These are phyloP conservation scores for Amaranthus cruentus DNA, from an alignment of 148 eudicot genomes.

Conservation along the genomic window DNA sequence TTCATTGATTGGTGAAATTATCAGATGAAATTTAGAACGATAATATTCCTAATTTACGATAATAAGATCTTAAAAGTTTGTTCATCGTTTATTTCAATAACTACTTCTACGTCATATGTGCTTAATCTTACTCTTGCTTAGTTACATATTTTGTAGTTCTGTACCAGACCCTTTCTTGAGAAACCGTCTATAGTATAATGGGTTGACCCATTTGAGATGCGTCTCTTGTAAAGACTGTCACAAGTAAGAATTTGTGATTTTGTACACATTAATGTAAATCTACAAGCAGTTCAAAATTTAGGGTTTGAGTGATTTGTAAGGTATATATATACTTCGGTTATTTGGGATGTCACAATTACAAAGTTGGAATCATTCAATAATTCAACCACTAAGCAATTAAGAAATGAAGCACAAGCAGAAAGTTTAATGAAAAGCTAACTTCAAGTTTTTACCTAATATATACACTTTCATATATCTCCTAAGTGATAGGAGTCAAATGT, in stretches of 20 bases:
- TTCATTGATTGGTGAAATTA: neutral
- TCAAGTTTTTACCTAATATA: neutral
- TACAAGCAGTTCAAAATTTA: too few species aligned
- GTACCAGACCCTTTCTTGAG: too few species aligned
- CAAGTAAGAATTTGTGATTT: too few species aligned
- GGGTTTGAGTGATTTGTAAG: too few species aligned
- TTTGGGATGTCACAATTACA: too few species aligned
- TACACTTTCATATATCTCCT: neutral
- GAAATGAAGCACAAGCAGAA: slow-evolving; percentile 4
- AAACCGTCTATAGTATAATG: too few species aligned
- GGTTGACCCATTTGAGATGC: too few species aligned
- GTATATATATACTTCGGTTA: too few species aligned
- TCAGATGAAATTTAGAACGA: slow-evolving; percentile 6
- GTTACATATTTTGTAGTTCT: neutral
- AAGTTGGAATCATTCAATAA: too few species aligned
- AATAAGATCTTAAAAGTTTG: slow-evolving; percentile 10
- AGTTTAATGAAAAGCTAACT: neutral
- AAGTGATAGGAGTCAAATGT: neutral
- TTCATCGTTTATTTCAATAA: neutral
- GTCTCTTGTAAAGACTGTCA: too few species aligned
- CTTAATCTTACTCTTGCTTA: neutral
- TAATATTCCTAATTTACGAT: neutral
- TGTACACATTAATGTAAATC: too few species aligned
- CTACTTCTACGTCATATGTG: neutral
- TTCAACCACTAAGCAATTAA: neutral